Conservation (phyloP, 768 basidiomycete species). For the Boletellus ananiceps region DNA sequence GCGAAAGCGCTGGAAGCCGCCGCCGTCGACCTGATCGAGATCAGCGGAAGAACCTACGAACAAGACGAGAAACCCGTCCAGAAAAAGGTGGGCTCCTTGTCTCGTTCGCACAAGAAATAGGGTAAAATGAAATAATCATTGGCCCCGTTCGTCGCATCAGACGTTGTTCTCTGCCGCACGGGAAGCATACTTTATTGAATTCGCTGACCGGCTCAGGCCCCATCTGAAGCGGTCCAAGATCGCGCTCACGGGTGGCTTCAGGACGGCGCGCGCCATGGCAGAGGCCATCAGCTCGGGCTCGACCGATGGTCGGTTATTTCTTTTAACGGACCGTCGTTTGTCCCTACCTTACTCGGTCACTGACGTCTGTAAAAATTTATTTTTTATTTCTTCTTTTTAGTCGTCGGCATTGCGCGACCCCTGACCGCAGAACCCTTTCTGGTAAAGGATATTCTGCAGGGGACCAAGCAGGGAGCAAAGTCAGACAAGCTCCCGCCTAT, state of each 20-base stretch:
- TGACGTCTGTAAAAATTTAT: not conserved
- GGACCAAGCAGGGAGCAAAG: conserved; percentile 22
- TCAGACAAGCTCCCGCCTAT: conserved; percentile 35
- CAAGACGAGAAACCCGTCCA: conserved; percentile 1
- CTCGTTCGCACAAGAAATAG: not conserved
- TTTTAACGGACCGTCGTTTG: too few relatives aligned
- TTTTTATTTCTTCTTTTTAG: too few relatives aligned
- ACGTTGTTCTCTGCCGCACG: conserved; percentile 9
- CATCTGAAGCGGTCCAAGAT: conserved; percentile 24
- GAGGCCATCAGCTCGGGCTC: conserved; percentile 22
- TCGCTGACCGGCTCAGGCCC: conserved; percentile 25
- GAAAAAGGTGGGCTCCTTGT: conserved; percentile 9
- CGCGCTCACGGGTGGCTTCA: conserved; percentile 31
- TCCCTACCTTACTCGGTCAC: not conserved
- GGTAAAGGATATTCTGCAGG: conserved; percentile 26
- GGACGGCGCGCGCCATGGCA: conserved; percentile 26
- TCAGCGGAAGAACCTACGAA: conserved; percentile 39
- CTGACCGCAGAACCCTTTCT: conserved; percentile 29
- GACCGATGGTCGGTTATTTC: conserved; percentile 23
- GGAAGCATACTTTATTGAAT: conserved; percentile 31
- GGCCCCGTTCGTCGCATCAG: not conserved
- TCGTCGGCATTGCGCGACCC: conserved; percentile 30
- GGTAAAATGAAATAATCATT: too few relatives aligned
- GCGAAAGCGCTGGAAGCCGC: conserved; percentile 31
- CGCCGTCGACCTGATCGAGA: conserved; percentile 38